phyloP scores from a whole-genome alignment of 1,284 basidiomycete genomes.

The Meripilus lineatus region DNA sequence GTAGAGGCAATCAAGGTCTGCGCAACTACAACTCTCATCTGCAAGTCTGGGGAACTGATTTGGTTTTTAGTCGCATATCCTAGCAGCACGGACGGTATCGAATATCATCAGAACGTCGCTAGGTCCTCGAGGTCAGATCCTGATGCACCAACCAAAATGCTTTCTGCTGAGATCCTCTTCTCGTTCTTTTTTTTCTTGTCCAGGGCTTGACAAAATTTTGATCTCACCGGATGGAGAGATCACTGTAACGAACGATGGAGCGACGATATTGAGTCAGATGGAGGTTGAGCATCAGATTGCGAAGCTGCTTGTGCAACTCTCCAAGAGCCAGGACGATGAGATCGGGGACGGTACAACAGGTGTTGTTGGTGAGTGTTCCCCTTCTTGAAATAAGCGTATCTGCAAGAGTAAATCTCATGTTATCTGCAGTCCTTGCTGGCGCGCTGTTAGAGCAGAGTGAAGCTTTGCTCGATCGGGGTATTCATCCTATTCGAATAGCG shows the following conservation, averaged over 20 bases:
- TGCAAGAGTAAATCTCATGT: no score
- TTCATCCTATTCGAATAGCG: constrained; percentile 97
- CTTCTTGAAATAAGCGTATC: not conserved
- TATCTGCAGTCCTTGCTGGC: constrained; percentile 83
- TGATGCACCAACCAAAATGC: no score
- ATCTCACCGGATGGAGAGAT: constrained; percentile 99
- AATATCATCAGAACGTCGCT: constrained; percentile 96
- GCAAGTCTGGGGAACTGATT: not conserved
- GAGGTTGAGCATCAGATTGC: constrained; percentile 99
- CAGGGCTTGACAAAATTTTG: constrained; percentile 98
- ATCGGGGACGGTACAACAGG: constrained; percentile 99
- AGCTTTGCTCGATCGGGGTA: constrained; percentile 91
- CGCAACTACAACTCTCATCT: constrained; percentile 3
- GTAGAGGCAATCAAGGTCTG: constrained; percentile 92
- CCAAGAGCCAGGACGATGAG: constrained; percentile 98
- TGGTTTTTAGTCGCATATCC: constrained; percentile 77
- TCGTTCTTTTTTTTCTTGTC: constrained; percentile 1
- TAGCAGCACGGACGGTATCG: constrained; percentile 88
- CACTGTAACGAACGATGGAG: constrained; percentile 98
- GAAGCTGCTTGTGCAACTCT: constrained; percentile 94
- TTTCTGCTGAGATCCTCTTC: no score
- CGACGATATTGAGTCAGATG: constrained; percentile 94
- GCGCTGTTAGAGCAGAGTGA: constrained; percentile 91
- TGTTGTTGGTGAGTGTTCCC: constrained; percentile 79
- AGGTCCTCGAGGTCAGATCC: constrained; percentile 73